Base-by-base conservation (phyloP, 768 basidiomycete genomes). In the Trametopsis cervina region DNA sequence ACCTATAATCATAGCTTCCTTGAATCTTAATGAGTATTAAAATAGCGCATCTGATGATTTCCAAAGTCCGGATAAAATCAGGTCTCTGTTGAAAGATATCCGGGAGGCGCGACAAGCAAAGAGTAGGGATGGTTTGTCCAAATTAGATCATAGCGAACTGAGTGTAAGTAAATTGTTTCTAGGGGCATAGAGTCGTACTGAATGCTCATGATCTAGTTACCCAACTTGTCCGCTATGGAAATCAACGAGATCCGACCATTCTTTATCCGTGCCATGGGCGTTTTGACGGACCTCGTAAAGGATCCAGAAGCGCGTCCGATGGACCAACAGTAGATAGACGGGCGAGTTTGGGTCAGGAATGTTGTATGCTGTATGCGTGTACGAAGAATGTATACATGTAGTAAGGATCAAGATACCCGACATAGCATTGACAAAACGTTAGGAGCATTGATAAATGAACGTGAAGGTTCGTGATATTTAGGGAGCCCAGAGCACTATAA, bases 31-130 rank as follows among this genome's bases (percentile, higher is more conserved):
- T 36, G 46, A 21, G 15, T 20, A 36, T 50, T 13, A 26, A n/a
- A 37, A 37, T 47, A 97, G 95, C 0, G 94, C 95, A 0, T 75
- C 90, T 7, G 94, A 98, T 60, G 94, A 99, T 55, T 69, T 97
- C 6, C 78, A 84, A 46, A 81, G 83, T 49, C 80, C 93, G 3
- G 91, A 96, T 47, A 86, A 81, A 55, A 70, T 98, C 18, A 79
- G 89, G 4, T 83, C 83, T 4, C 67, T 98, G 2, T 75, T 98
- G 17, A 94, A 98, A 63, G 93, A 96, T 61, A 72, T 98, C n/a
- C 85, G 94, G 11, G 94, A 98, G 69, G 90, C 89, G 11, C 77
- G 96, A 33, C 95, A 97, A 63, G 87, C 93, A 6, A 99, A 99
- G 62, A 85, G 88, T 67, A 71, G 94, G 52, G 80, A 87, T 46